A percentile compares a stretch with the other conserved stretches of the same genome.
Conservation (phyloP, 768 basidiomycete species). For the Dioszegia crocea region DNA sequence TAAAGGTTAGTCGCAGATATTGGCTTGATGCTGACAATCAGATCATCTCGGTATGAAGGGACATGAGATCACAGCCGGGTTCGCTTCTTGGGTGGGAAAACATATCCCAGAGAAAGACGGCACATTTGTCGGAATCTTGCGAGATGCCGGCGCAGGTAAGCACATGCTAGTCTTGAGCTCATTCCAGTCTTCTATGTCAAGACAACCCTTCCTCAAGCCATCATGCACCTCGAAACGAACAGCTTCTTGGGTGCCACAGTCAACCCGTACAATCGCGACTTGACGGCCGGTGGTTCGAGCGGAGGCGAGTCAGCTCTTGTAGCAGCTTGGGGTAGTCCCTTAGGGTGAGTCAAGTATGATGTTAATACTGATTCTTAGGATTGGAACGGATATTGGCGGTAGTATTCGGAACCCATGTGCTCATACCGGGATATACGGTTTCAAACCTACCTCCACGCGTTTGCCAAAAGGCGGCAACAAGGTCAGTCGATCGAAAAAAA, state of each 20-base stretch:
- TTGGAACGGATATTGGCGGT: constrained; percentile 33
- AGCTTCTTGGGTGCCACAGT: constrained; percentile 26
- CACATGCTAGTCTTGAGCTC: neutral
- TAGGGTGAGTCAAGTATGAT: constrained; percentile 6
- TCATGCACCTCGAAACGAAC: constrained; percentile 40
- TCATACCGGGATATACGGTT: constrained; percentile 24
- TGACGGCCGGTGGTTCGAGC: constrained; percentile 33
- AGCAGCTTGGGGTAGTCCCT: constrained; percentile 13
- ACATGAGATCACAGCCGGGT: constrained; percentile 16
- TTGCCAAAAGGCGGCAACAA: constrained; percentile 20
- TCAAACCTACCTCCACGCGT: constrained; percentile 23
- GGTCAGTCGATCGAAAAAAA: neutral
- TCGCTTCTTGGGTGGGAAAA: constrained; percentile 17
- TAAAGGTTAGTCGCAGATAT: constrained; percentile 22
- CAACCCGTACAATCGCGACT: constrained; percentile 31
- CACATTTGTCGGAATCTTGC: constrained; percentile 15
- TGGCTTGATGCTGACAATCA: neutral
- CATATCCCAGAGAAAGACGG: constrained; percentile 16
- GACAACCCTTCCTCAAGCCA: constrained; percentile 31
- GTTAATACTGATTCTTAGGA: constrained; percentile 5
- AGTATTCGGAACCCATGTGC: constrained; percentile 22
- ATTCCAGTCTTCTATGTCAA: constrained; percentile 31
- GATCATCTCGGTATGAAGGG: constrained; percentile 44
- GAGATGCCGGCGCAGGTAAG: constrained; percentile 27
- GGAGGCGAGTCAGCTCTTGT: constrained; percentile 42